phyloP scores from a whole-genome alignment of 768 basidiomycete genomes.

The Xanthoconium stramineum region DNA sequence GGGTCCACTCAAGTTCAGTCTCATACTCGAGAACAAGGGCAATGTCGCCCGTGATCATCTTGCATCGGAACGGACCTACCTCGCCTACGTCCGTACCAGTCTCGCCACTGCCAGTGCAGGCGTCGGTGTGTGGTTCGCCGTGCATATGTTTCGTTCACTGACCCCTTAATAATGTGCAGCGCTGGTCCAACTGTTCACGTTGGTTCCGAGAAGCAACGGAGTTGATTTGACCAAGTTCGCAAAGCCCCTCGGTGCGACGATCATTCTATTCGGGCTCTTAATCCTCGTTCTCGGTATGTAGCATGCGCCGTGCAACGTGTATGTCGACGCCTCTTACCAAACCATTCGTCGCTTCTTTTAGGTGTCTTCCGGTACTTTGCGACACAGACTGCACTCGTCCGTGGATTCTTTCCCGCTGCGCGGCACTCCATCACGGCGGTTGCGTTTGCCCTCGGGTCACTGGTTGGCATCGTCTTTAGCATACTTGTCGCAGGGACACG shows the following conservation, averaged over 20 bases:
- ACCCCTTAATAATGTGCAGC: slow-evolving; percentile 25
- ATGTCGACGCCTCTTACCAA: neutral
- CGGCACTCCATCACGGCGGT: slow-evolving; percentile 43
- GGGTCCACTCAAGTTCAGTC: slow-evolving; percentile 18
- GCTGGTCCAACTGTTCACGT: slow-evolving; percentile 54
- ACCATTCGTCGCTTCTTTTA: slow-evolving; percentile 14
- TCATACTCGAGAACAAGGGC: slow-evolving; percentile 54
- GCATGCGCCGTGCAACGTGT: neutral
- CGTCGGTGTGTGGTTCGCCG: slow-evolving; percentile 43
- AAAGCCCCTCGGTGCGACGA: slow-evolving; percentile 50
- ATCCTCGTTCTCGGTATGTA: slow-evolving; percentile 48
- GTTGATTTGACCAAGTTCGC: slow-evolving; percentile 32
- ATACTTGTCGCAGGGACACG: slow-evolving; percentile 35
- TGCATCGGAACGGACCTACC: slow-evolving; percentile 59
- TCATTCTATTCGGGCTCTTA: slow-evolving; percentile 43
- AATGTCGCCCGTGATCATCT: slow-evolving; percentile 65
- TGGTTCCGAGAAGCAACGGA: slow-evolving; percentile 19
- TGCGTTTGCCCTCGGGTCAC: slow-evolving; percentile 35
- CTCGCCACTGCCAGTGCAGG: slow-evolving; percentile 56
- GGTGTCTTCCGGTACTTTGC: slow-evolving; percentile 52
- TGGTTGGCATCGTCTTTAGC: slow-evolving; percentile 44
- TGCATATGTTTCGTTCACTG: neutral
- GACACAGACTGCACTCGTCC: slow-evolving; percentile 47
- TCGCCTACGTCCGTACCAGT: slow-evolving; percentile 65
- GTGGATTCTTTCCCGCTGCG: slow-evolving; percentile 55